Conservation (phyloP, 1,139 yeast species). For the Magnusiomyces clavatus region DNA sequence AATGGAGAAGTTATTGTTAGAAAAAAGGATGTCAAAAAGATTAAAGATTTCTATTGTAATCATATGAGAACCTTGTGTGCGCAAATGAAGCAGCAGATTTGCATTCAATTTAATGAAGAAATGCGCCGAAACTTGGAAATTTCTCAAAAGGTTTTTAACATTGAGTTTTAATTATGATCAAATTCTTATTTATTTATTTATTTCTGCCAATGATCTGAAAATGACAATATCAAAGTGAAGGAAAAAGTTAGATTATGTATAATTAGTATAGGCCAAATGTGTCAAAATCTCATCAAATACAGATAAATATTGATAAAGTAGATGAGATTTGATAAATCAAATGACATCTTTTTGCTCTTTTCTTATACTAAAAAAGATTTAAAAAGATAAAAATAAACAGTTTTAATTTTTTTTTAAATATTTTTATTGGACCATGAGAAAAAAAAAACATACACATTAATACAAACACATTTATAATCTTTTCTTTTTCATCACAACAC, state of each 20-base stretch:
- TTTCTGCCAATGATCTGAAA: neutral
- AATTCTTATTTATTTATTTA: neutral
- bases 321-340: neutral
- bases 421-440: neutral
- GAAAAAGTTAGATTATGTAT: neutral
- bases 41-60: neutral
- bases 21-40: neutral
- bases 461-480: neutral
- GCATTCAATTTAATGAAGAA: slow-evolving; percentile 3
- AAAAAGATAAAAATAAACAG: no score
- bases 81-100: slow-evolving; percentile 2
- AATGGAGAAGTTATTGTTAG: neutral
- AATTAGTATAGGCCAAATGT: neutral
- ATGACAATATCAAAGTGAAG: neutral
- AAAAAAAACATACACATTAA: neutral
- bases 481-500: neutral
- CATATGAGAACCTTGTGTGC: slow-evolving; percentile 2
- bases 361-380: neutral
- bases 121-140: neutral
- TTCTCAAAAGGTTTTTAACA: neutral
- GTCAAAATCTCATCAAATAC: no score
- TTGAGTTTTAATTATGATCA: neutral
- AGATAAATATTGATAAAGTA: neutral
- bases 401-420: no score
- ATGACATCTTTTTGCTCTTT: neutral